Conservation (phyloP, 2,329 filamentous ascomycete genomes). For the Curvularia hawaiiensis region DNA sequence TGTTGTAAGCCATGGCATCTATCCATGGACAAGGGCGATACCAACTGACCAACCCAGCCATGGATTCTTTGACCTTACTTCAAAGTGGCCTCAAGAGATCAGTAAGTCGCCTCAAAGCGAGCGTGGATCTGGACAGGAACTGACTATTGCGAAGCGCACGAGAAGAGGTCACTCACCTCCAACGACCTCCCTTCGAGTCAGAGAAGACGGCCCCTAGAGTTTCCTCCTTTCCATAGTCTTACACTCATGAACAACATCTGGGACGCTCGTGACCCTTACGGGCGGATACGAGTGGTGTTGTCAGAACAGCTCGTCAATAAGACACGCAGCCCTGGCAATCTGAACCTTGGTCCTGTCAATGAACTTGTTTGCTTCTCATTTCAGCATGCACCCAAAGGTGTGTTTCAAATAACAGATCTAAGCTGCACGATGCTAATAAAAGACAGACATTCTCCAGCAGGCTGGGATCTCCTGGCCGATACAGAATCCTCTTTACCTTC, state of each 20-base stretch:
- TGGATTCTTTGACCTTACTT: constrained; percentile 32
- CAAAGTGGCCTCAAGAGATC: constrained; percentile 42
- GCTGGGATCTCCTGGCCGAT: constrained; percentile 81
- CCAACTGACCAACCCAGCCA: constrained; percentile 33
- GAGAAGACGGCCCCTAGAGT: constrained; percentile 61
- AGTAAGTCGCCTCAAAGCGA: constrained; percentile 17
- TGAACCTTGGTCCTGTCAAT: constrained; percentile 66
- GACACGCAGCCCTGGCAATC: constrained; percentile 21
- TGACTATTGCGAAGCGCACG: constrained; percentile 26
- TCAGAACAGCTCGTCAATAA: constrained; percentile 67
- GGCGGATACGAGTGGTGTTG: constrained; percentile 77
- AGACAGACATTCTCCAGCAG: constrained; percentile 71
- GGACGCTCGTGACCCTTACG: constrained; percentile 72
- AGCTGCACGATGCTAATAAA: constrained; percentile 19
- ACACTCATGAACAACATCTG: constrained; percentile 72
- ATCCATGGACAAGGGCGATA: constrained; percentile 17
- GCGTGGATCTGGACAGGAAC: background rate
- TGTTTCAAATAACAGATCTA: constrained; percentile 25
- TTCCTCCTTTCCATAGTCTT: constrained; percentile 73
- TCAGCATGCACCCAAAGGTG: constrained; percentile 80
- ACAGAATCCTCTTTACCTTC: constrained; percentile 38
- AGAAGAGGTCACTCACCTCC: constrained; percentile 28
- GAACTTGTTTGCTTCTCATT: constrained; percentile 82
- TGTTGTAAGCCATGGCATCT: constrained; percentile 34
- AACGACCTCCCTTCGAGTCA: constrained; percentile 59